Base-by-base conservation (phyloP, 176 grass and related monocot species). In the Eleusine coracana region DNA sequence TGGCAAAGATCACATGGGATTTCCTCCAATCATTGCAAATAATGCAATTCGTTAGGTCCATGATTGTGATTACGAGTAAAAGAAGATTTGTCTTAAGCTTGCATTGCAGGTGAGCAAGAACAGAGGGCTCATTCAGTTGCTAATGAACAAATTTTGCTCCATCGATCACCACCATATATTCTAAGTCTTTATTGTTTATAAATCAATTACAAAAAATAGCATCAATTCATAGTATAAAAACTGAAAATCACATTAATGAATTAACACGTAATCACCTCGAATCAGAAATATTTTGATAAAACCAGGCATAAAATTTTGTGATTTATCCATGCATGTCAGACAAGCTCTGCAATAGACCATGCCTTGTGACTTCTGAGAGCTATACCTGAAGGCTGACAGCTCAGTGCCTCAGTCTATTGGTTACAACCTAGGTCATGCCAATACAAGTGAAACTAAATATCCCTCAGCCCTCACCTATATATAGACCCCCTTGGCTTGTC, bases 391-490 rank as follows among this genome's bases (percentile, higher is more conserved):
- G 37, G 50, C 14, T 58, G 66, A 81, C 85, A 93, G 88, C 31
- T 34, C 31, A 34, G 31, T 25, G 25, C 25, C 78, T 93, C 91
- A 87, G 42, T 85, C 77, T 85, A 79, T 77, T 85, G 56, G 62
- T 82, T 76, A 85, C 74, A 69, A 87, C 69, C 77, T 78, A 61
- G 63, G 80, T 70, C 78, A 87, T 90, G 82, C 59, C 70, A 59
- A 55, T 55, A 4, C 88, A 82, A 77, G 83, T 79, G 77, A 86
- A 79, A 78, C 59, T 59, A 59, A n/a, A 59, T 59, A 75, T 41
- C 77, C 69, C 52, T 45, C 28, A 42, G 55, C 40, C 70, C 76
- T 75, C 72, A 41, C 77, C 88, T 88, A 87, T 90, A 93, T 75
- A 93, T 66, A 74, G 65, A 70, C 29, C 78, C 40, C 79, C 74